Conservation (phyloP, 2,329 filamentous ascomycete species). For the Didymella segeticola region DNA sequence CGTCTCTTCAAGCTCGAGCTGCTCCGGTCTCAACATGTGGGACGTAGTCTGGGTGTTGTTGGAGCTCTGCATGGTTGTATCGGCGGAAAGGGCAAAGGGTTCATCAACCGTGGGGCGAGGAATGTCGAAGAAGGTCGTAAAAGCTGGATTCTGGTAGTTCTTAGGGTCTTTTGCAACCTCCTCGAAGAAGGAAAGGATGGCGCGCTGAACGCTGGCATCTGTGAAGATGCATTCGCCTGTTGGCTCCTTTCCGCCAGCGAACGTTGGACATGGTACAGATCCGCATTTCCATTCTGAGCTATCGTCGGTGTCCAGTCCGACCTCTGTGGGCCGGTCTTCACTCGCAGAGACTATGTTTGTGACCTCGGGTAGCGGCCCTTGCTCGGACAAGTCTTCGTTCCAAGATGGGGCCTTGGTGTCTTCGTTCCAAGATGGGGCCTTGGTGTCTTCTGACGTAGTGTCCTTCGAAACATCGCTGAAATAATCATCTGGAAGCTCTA, state of each 20-base stretch:
- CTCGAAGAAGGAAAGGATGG: conserved; percentile 68
- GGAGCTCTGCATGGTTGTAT: background rate
- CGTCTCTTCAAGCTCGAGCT: conserved; percentile 25
- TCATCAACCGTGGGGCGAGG: conserved; percentile 26
- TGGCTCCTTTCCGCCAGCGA: conserved; percentile 68
- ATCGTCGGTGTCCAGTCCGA: background rate
- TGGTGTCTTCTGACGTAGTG: background rate
- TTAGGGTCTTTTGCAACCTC: conserved; percentile 58
- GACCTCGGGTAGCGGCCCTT: conserved; percentile 3
- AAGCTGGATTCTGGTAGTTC: conserved; percentile 42
- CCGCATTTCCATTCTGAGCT: conserved; percentile 18
- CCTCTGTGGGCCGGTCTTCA: background rate
- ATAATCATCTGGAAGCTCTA: conserved; percentile 33
- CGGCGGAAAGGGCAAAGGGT: conserved; percentile 21
- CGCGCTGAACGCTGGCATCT: conserved; percentile 56
- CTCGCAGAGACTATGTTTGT: conserved; percentile 8
- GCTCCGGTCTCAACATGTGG: conserved; percentile 26
- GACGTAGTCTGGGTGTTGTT: conserved; percentile 1
- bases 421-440: no score
- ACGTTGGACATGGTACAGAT: conserved; percentile 54
- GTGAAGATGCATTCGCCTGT: conserved; percentile 68
- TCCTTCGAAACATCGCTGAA: background rate
- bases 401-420: conserved; percentile 21
- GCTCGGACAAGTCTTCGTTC: conserved; percentile 16
- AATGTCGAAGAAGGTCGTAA: conserved; percentile 18